phyloP scores from a whole-genome alignment of 805 yeast genomes.

The Wickerhamomyces subpelliculosus region DNA sequence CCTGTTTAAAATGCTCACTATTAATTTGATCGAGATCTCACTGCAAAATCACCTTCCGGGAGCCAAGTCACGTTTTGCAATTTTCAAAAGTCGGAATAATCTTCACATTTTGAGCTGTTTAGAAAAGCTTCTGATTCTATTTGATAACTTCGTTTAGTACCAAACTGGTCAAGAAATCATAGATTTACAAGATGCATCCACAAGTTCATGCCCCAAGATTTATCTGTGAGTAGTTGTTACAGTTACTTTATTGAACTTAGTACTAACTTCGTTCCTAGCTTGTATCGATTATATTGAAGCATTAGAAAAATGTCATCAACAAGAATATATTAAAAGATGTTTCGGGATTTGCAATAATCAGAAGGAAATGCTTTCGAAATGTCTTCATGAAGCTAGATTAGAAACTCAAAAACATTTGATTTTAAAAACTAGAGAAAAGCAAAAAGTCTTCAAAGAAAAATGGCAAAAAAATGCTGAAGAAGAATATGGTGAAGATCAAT shows the following conservation, averaged over 20 bases:
- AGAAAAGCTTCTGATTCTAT: no score
- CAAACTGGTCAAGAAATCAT: background rate
- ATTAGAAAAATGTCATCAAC: constrained; percentile 79
- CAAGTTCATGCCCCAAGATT: constrained; percentile 44
- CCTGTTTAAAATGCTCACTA: no score
- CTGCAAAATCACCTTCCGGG: no score
- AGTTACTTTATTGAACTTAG: background rate
- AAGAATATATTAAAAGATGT: constrained; percentile 58
- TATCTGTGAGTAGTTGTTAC: constrained; percentile 26
- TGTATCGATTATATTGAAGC: constrained; percentile 83
- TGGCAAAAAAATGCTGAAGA: constrained; percentile 68
- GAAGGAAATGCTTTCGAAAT: constrained; percentile 69
- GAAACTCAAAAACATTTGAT: constrained; percentile 51
- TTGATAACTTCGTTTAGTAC: no score
- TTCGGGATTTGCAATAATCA: constrained; percentile 81
- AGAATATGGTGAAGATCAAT: constrained; percentile 68
- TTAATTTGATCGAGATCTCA: no score
- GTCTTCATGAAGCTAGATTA: constrained; percentile 73
- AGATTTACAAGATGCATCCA: constrained; percentile 38
- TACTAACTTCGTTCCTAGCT: constrained; percentile 27
- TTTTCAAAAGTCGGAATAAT: no score
- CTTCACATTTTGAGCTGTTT: no score
- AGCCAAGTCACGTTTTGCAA: no score
- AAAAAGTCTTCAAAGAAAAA: constrained; percentile 47
- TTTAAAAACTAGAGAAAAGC: constrained; percentile 46